Evolutionary conservation across 192 early-diverging fungal genomes (phyloP).

Genomic region (Coemansia sp.): DNA sequence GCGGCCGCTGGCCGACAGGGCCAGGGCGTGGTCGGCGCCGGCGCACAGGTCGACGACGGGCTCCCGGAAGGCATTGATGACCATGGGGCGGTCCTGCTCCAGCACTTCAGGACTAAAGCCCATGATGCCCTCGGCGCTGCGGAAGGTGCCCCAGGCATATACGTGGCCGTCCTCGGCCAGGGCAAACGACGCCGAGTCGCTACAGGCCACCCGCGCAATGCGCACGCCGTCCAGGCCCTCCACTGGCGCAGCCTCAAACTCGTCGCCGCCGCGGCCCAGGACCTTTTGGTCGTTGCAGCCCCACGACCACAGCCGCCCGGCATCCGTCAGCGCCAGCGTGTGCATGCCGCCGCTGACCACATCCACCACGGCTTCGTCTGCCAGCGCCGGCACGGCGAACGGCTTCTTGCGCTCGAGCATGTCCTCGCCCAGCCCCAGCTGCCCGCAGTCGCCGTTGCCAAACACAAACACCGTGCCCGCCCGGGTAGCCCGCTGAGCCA

Average conservation of each 20-base stretch:
- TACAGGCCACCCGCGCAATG: conserved; percentile 73
- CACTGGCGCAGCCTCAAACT: conserved; percentile 65
- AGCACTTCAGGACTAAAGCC: conserved; percentile 66
- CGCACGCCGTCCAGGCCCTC: conserved; percentile 69
- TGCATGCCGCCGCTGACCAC: conserved; percentile 85
- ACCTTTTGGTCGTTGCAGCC: conserved; percentile 92
- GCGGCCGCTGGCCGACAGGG: conserved; percentile 61
- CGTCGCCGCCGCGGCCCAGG: conserved; percentile 64
- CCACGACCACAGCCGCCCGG: conserved; percentile 85
- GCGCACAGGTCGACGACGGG: conserved; percentile 70
- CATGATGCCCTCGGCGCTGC: conserved; percentile 77
- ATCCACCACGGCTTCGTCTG: conserved; percentile 67
- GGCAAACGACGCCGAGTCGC: conserved; percentile 78
- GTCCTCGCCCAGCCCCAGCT: conserved; percentile 86
- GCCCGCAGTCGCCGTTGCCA: conserved; percentile 85
- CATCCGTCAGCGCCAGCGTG: conserved; percentile 65
- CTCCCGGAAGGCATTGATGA: conserved; percentile 55
- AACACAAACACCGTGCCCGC: conserved; percentile 66
- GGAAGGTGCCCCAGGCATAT: conserved; percentile 84
- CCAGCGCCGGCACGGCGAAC: conserved; percentile 57
- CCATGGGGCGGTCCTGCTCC: conserved; percentile 56
- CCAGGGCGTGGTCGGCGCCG: conserved; percentile 83
- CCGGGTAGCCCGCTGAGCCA: conserved; percentile 8
- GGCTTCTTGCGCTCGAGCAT: conserved; percentile 75
- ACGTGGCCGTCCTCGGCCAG: conserved; percentile 70